These are phyloP conservation scores for Termitomyces sp. DNA, from an alignment of 768 basidiomycete genomes.

Conservation along the genomic window DNA sequence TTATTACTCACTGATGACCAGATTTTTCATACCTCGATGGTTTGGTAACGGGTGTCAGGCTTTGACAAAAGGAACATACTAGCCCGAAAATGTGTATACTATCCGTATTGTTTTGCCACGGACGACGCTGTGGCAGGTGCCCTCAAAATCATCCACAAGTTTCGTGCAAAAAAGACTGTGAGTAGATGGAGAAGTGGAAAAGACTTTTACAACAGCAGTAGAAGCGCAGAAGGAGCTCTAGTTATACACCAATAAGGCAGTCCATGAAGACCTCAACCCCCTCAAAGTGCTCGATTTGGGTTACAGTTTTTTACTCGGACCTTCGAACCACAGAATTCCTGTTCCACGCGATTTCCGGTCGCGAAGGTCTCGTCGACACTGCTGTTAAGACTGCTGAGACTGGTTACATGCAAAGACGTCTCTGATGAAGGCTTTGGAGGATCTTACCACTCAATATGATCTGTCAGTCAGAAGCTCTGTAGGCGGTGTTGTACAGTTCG, in stretches of 20 bases:
- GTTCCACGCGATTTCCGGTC: constrained; percentile 98
- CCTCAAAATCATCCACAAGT: constrained; percentile 95
- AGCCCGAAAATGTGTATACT: constrained; percentile 88
- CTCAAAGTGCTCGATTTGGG: constrained; percentile 87
- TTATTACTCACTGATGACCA: too few relatives aligned
- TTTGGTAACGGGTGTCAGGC: too few relatives aligned
- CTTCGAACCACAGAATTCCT: constrained; percentile 92
- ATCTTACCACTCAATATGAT: constrained; percentile 95
- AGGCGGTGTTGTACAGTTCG: constrained; percentile 95
- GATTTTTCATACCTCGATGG: too few relatives aligned
- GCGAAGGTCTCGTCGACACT: constrained; percentile 98
- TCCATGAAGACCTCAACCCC: constrained; percentile 91
- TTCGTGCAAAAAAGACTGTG: constrained; percentile 87
- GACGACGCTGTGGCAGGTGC: constrained; percentile 93
- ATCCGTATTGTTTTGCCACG: constrained; percentile 87
- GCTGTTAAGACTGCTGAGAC: constrained; percentile 99
- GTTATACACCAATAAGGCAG: constrained; percentile 79
- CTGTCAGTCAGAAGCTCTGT: constrained; percentile 90
- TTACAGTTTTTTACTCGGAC: constrained; percentile 97
- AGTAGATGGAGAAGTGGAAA: constrained; percentile 87
- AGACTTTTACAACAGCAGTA: constrained; percentile 74
- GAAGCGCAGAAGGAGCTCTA: constrained; percentile 85
- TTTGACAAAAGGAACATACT: constrained; percentile 72
- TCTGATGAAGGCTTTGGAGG: constrained; percentile 99
- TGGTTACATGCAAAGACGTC: constrained; percentile 98